A percentile compares a stretch with the other conserved stretches of the same genome.
Conservation (phyloP, 2,329 filamentous ascomycete genomes). For the Microdochium bolleyi region DNA sequence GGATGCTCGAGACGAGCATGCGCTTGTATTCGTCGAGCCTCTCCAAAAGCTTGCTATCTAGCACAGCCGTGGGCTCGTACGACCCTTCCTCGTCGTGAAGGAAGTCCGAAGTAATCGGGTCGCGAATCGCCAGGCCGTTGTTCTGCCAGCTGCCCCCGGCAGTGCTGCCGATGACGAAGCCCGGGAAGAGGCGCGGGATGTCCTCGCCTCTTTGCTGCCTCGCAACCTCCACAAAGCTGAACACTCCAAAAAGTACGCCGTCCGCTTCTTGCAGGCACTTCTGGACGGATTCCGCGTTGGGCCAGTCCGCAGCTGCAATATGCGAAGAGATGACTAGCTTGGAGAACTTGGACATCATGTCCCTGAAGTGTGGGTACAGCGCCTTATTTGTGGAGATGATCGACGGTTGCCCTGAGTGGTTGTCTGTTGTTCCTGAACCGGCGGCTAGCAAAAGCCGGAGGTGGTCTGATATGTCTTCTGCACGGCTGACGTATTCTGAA, state of each 20-base stretch:
- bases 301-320: conserved; percentile 93
- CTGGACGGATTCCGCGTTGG: conserved; percentile 83
- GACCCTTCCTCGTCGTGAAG: conserved; percentile 72
- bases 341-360: conserved; percentile 99
- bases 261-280: conserved; percentile 98
- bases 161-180: conserved; percentile 81
- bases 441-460: conserved; percentile 87
- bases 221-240: conserved; percentile 92
- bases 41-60: conserved; percentile 74
- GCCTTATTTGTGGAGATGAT: conserved; percentile 98
- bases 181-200: conserved; percentile 85
- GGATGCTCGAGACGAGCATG: conserved; percentile 76
- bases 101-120: conserved; percentile 74
- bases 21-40: conserved; percentile 79
- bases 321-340: conserved; percentile 97
- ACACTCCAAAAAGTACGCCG: conserved; percentile 86
- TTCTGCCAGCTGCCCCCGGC: conserved; percentile 85
- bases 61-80: conserved; percentile 61
- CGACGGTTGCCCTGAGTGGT: conserved; percentile 97
- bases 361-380: conserved; percentile 91
- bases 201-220: conserved; percentile 88
- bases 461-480: conserved; percentile 98
- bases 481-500: conserved; percentile 84
- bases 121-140: conserved; percentile 55
- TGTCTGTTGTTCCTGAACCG: conserved; percentile 94